Base-by-base conservation (phyloP, 225 moss, liverwort and hornwort species). In the Marchantia paleacea region DNA sequence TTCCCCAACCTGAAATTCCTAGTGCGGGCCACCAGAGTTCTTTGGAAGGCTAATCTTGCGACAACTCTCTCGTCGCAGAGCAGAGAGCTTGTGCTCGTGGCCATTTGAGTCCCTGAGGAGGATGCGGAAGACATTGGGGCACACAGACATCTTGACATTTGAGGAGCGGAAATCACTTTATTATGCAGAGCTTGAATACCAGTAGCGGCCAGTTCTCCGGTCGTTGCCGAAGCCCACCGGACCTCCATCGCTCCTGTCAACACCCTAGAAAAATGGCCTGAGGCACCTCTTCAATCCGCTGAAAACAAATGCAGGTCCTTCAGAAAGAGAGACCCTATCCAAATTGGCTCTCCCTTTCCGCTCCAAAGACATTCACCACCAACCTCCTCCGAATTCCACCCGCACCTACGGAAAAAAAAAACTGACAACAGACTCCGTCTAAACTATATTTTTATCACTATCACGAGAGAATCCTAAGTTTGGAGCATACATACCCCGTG, bases 241-340 rank as follows among this genome's bases (percentile, higher is more conserved):
- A 82, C 52, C 77, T 82, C 82, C 82, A 82, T 82, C 55, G 50
- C 76, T 77, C 47, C 68, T 57, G 20, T 51, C 78, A 16, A 76
- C 75, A 57, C 0, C 57, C 28, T 55, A 13, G 12, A 13, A 11
- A 22, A 55, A 55, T 26, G 12, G 20, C 57, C 57, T 53, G 0
- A 28, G 15, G 5, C 20, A 20, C 0, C 49, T 22, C 49, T 50
- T 71, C 19, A 71, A 69, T 69, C 47, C 20, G 18, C 19, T 18
- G 31, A 72, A 20, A 9, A n/a, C 22, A 51, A 24, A 4, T n/a
- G 9, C 22, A 47, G n/a, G 12, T 72, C 50, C 11, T 72, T n/a
- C 51, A 24, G 51, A 18, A 70, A 51, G 72, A 51, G 72, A 72
- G 72, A 72, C 50, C 51, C 72, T 50, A 72, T 50, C 71, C 20